Base-by-base conservation (phyloP, 192 early-diverging fungal genomes). In the Backusella circina region DNA sequence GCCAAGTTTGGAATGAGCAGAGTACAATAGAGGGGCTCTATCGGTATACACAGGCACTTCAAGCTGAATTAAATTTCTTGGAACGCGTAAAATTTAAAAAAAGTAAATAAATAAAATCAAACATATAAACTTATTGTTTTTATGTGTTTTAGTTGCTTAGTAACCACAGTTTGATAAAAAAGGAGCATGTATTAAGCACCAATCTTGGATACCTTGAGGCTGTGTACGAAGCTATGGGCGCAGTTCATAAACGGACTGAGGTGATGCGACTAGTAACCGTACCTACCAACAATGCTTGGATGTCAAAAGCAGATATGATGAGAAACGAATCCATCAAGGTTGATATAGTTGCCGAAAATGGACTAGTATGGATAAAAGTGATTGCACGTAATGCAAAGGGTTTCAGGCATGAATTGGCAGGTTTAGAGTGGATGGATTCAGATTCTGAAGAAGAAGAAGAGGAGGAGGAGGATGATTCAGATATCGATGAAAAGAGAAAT, bases 361-460 rank as follows among this genome's bases (percentile, higher is more conserved):
- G 82, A 3, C 75, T 80, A 65, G 81, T 79, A 16, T 88, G 86
- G 87, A 77, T 86, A 28, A 79, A 79, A 69, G 82, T 85, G 26
- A 84, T 85, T 74, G 84, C 85, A 31, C 84, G 86, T 5, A 88
- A 85, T 65, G 78, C 83, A 38, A 81, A 79, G 65, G 83, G 75
- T 23, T 70, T 86, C 23, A 54, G 83, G n/a, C 84, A 85, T 15
- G 87, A 87, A 64, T 81, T 84, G 71, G 83, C 80, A 9, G 85
- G 79, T 7, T 70, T 85, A 74, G 85, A 86, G 50, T 74, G 74
- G 57, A 71, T 80, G 21, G 75, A 67, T 31, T 71, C 75, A n/a
- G 80, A 81, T 3, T 80, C 81, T 44, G 73, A 72, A 16, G 70
- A 71, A 1, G 76, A 79, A 35, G 65, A 76, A 0, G 68, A 73